These are phyloP conservation scores for Diaporthe citriasiana DNA, from an alignment of 2,329 filamentous ascomycete species.

Conservation along the genomic window DNA sequence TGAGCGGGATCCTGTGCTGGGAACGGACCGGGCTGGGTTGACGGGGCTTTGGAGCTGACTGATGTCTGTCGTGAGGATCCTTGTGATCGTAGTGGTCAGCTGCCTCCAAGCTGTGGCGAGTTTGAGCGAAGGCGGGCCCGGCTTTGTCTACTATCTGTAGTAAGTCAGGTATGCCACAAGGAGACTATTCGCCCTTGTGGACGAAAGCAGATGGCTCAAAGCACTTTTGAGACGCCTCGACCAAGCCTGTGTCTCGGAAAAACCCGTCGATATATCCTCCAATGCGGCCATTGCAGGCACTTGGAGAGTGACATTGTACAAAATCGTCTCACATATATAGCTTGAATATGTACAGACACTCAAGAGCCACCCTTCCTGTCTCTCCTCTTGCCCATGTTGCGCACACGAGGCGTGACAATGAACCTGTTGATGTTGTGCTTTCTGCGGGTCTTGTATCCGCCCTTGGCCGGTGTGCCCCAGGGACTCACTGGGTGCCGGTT, in stretches of 20 bases:
- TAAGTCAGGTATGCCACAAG: not conserved
- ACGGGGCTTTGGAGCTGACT: constrained; percentile 37
- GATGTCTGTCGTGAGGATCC: not conserved
- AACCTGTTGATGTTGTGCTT: constrained; percentile 93
- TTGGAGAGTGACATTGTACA: constrained; percentile 20
- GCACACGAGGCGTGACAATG: constrained; percentile 84
- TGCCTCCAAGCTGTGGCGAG: not conserved
- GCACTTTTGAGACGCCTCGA: not conserved
- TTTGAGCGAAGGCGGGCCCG: not conserved
- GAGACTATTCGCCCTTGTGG: not conserved
- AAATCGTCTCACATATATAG: constrained; percentile 25
- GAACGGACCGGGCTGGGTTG: constrained; percentile 45
- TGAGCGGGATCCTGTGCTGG: constrained; percentile 62
- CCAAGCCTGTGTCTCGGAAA: not conserved
- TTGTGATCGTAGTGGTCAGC: not conserved
- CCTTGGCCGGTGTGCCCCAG: constrained; percentile 93
- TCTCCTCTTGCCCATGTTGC: constrained; percentile 93
- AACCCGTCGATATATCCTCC: not conserved
- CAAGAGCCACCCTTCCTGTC: constrained; percentile 63
- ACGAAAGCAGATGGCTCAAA: not conserved
- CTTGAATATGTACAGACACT: constrained; percentile 48
- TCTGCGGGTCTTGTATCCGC: constrained; percentile 90
- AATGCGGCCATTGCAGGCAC: not conserved
- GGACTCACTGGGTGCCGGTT: constrained; percentile 95
- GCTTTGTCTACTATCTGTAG: not conserved